Percentiles rank a stretch among this genome's conserved stretches.
These are phyloP conservation scores for Glycine soja DNA, from an alignment of 306 rosid species.

Conservation along the genomic window DNA sequence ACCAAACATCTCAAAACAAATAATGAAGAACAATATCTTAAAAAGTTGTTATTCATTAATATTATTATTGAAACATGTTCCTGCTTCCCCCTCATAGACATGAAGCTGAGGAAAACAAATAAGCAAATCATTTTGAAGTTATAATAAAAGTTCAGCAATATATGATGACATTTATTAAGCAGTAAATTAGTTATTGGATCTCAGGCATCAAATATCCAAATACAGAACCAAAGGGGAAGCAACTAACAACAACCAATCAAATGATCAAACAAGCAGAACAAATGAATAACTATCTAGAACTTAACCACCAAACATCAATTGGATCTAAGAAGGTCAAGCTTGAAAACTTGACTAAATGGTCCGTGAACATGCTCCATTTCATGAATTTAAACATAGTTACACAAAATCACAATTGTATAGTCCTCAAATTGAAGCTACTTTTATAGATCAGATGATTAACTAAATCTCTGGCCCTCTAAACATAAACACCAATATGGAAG, in stretches of 20 bases:
- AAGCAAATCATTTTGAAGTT: conserved; percentile 7
- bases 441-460: conserved; percentile 40
- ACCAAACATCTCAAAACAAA: conserved; percentile 1
- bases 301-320: background rate
- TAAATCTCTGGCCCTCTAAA: conserved; percentile 46
- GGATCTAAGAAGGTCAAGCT: conserved; percentile 25
- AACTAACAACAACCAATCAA: conserved; percentile 29
- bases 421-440: conserved; percentile 45
- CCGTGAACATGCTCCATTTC: conserved; percentile 42
- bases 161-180: conserved; percentile 38
- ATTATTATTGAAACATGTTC: conserved; percentile 30
- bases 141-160: conserved; percentile 15
- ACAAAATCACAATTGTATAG: conserved; percentile 48
- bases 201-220: no score
- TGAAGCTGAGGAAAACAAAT: conserved; percentile 10
- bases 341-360: conserved; percentile 41
- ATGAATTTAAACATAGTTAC: conserved; percentile 38
- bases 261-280: conserved; percentile 35
- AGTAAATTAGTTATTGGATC: background rate
- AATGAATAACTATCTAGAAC: conserved; percentile 30
- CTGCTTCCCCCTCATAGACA: conserved; percentile 19
- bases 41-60: conserved; percentile 13
- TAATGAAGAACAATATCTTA: conserved; percentile 38
- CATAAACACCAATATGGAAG: conserved; percentile 36
- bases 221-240: conserved; percentile 21